Evolutionary conservation across 495 filamentous ascomycete species (phyloP).

Genomic region (Tuber magnatum): DNA sequence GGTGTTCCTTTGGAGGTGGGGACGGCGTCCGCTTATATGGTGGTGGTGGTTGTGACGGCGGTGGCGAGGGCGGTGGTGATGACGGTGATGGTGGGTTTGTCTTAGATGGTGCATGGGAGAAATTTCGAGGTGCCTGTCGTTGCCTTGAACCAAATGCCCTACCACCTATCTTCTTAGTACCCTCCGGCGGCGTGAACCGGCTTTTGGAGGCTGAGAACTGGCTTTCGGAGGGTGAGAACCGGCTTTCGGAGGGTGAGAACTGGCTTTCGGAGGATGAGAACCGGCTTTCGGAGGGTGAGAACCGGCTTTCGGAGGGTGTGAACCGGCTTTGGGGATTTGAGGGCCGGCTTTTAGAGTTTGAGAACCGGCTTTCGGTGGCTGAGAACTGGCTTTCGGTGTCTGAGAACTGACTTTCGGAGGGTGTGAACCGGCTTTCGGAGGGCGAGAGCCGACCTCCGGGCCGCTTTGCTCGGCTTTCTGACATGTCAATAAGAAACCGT

Average conservation of each 20-base stretch:
- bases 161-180: neutral
- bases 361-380: neutral
- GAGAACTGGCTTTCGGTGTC: neutral
- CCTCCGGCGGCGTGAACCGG: neutral
- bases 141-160: neutral
- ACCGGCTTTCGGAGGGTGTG: neutral
- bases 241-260: neutral
- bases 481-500: slow-evolving; percentile 1
- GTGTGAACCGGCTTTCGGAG: neutral
- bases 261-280: neutral
- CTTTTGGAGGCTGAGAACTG: neutral
- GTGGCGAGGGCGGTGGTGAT: neutral
- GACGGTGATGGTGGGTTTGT: neutral
- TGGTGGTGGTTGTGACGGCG: neutral
- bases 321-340: neutral
- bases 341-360: neutral
- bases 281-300: neutral
- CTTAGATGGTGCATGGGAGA: neutral
- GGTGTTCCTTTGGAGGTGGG: neutral
- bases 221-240: neutral
- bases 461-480: neutral
- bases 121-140: neutral
- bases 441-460: neutral
- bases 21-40: neutral
- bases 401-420: neutral